A percentile compares a stretch with the other conserved stretches of the same genome.
These are phyloP conservation scores for Daldinia sp. DNA, from an alignment of 2,329 filamentous ascomycete genomes.

Conservation along the genomic window DNA sequence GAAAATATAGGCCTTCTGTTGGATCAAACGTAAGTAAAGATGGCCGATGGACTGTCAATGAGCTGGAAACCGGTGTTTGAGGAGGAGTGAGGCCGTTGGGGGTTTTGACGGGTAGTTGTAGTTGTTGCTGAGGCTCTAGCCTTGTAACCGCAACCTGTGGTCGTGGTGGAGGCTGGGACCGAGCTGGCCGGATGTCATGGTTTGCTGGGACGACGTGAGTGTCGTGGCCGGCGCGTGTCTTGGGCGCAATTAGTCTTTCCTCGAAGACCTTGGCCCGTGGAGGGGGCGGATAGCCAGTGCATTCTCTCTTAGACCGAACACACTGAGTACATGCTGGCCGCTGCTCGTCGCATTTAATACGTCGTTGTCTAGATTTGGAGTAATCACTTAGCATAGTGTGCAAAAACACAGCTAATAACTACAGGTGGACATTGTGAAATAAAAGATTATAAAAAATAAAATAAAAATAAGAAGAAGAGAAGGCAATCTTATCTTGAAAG, in stretches of 20 bases:
- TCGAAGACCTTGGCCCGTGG: constrained; percentile 56
- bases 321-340: constrained; percentile 69
- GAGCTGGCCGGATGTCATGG: constrained; percentile 10
- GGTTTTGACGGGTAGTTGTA: neutral
- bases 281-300: constrained; percentile 69
- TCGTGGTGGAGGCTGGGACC: constrained; percentile 22
- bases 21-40: constrained; percentile 58
- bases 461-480: neutral
- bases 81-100: constrained; percentile 48
- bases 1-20: constrained; percentile 67
- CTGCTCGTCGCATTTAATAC: constrained; percentile 73
- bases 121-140: neutral
- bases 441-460: neutral
- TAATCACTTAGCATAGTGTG: constrained; percentile 36
- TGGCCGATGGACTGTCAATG: constrained; percentile 53
- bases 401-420: constrained; percentile 13
- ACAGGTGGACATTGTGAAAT: neutral
- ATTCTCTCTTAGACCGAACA: constrained; percentile 64
- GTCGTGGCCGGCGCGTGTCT: constrained; percentile 25
- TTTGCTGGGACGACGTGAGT: constrained; percentile 11
- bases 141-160: constrained; percentile 1
- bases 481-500: constrained; percentile 3
- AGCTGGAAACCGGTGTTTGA: constrained; percentile 44
- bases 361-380: constrained; percentile 56
- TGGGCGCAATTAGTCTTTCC: constrained; percentile 50